Evolutionary conservation across 2,329 filamentous ascomycete genomes (phyloP), one percentile per base, ranked within the genome.

Genomic region (Lecanicillium sp.): DNA sequence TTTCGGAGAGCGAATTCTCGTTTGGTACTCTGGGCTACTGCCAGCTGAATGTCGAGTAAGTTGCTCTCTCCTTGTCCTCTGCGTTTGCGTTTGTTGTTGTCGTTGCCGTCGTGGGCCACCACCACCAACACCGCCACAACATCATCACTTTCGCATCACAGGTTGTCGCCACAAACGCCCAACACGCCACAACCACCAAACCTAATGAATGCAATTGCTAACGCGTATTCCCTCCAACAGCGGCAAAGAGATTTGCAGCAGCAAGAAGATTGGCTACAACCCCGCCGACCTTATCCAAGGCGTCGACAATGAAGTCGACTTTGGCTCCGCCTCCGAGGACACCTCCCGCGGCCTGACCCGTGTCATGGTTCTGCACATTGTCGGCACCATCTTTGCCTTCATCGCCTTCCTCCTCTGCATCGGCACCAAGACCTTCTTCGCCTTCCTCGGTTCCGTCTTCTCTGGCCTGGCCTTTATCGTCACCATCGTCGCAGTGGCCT

Each of bases 21-120:
- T 78, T 76, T 55, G 78, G 78, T 32, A 75, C 73, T 1, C 80
- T 79, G 57, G 78, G 78, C 7, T 75, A 70, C 53, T 82, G 78
- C 51, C 47, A 60, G 22, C 44, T 51, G 16, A 50, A 52, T 30
- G 46, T 47, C 34, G 46, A 48, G 48, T 60, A 49, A 46, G 54
- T 34, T 16, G 2, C 29, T 17, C 15, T 19, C 13, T 17, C 6
- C 22, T 13, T 15, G n/a, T 5, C 15, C 18, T 37, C 17, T 16
- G 19, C 16, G n/a, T 36, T 22, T 31, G 28, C 33, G n/a, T 30
- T 19, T 40, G 11, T 15, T 28, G 15, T 5, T n/a, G 14, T 15
- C 9, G n/a, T 11, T 9, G 12, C 19, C 11, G 14, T 19, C 20
- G 27, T 13, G 22, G 8, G 14, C 22, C 11, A 11, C 11, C 22